Percentiles rank a stretch among this genome's conserved stretches.
Conservation (phyloP, 345 rosid species). For the Camelina laxa region DNA sequence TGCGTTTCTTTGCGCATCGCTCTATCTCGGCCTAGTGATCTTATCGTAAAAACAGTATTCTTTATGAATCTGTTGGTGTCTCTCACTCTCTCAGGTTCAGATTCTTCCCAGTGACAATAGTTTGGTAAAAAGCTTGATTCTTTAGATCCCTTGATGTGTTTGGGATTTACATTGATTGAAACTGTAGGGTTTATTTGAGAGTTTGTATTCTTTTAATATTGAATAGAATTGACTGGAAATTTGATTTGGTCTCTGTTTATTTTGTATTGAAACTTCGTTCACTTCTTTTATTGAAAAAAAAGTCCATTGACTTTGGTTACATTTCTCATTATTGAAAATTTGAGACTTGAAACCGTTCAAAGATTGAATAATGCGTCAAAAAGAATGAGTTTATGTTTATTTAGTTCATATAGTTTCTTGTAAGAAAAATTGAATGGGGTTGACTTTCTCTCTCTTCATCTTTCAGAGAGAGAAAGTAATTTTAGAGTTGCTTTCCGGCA, state of each 20-base stretch:
- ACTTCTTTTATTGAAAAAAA: neutral
- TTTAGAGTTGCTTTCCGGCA: too few relatives aligned
- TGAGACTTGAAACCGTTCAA: neutral
- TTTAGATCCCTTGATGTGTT: conserved; percentile 35
- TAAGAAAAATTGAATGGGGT: neutral
- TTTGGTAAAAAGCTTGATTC: conserved; percentile 26
- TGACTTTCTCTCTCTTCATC: too few relatives aligned
- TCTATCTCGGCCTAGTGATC: conserved; percentile 91
- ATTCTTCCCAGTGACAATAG: conserved; percentile 24
- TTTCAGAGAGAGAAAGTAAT: too few relatives aligned
- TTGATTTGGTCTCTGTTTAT: conserved; percentile 18
- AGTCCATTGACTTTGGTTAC: conserved; percentile 4
- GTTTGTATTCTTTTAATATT: conserved; percentile 21
- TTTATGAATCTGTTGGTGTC: conserved; percentile 9
- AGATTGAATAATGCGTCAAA: neutral
- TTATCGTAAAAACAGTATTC: conserved; percentile 57
- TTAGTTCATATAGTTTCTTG: neutral
- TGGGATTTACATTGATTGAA: conserved; percentile 38
- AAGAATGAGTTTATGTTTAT: too few relatives aligned
- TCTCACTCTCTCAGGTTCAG: conserved; percentile 20
- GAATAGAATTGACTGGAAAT: conserved; percentile 2
- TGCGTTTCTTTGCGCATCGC: conserved; percentile 66
- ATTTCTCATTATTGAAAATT: neutral
- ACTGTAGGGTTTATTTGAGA: conserved; percentile 18
- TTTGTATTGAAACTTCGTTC: neutral